Base-by-base conservation (phyloP, 306 rosid species). In the Begonia loranthoides region DNA sequence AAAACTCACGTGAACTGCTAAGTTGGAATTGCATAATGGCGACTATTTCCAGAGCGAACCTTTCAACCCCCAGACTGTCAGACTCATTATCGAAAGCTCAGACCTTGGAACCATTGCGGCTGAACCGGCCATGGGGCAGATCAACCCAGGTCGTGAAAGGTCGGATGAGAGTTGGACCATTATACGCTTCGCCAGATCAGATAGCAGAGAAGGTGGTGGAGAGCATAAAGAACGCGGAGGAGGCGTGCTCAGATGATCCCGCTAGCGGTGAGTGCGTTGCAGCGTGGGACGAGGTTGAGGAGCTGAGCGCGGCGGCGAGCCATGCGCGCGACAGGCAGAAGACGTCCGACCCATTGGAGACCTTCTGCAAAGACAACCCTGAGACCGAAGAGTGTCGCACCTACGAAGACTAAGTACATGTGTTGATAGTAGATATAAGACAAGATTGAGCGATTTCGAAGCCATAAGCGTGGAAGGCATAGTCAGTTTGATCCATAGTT, bases 241-340 rank as follows among this genome's bases (percentile, higher is more conserved):
- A n/a, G n/a, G 34, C 82, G 0, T 87, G 96, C 69, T 66, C 84
- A 0, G 96, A 41, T 11, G 75, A 83, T 56, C 80, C 96, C 0
- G 64, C 61, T 0, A 76, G 87, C 59, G 78, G 96, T 0, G 96
- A 87, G 58, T 87, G 96, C 54, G 84, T 70, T 58, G 96, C 94
- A 21, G 96, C 96, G 12, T 87, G 96, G 96, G 96, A 87, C 41
- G 90, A 78, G 71, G 96, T 87, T 62, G 96, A 87, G 82, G 96
- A 87, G 73, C 83, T 83, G 50, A 87, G 96, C 63, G 96, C 96
- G 6, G 96, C 96, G 15, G 96, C 87, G 10, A 83, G 94, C 69
- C 94, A 87, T 41, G 83, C 86, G 1, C 72, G 84, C 22, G 94
- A 71, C 70, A 71, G n/a, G 77, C 12, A 62, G 68, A 87, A 80